Percentiles rank a stretch among this genome's conserved stretches.
These are phyloP conservation scores for Hypoxylon cercidicola DNA, from an alignment of 495 filamentous ascomycete genomes.

Conservation along the genomic window DNA sequence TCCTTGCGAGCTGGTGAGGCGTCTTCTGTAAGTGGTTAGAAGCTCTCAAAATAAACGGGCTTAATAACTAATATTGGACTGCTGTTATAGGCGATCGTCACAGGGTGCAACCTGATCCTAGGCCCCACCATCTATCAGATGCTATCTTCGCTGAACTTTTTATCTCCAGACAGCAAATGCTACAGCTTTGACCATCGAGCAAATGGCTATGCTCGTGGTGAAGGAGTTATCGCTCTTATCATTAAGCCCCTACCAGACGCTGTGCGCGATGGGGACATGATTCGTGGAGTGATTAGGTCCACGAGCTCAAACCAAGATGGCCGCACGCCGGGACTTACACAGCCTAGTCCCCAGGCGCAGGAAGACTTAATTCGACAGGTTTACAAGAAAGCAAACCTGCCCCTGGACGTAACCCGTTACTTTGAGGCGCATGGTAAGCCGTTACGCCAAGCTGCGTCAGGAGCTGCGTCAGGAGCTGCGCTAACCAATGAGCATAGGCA, in stretches of 20 bases:
- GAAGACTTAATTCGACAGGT: conserved; percentile 57
- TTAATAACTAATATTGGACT: background rate
- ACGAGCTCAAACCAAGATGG: conserved; percentile 66
- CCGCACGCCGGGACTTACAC: conserved; percentile 59
- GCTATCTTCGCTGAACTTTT: conserved; percentile 46
- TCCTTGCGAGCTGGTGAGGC: conserved; percentile 64
- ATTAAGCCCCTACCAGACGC: conserved; percentile 66
- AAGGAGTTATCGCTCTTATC: conserved; percentile 63
- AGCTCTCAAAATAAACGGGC: background rate
- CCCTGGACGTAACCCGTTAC: conserved; percentile 55
- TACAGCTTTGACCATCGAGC: conserved; percentile 67
- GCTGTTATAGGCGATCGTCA: conserved; percentile 56
- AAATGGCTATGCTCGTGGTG: conserved; percentile 70
- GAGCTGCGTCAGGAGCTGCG: background rate
- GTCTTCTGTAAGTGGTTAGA: conserved; percentile 26
- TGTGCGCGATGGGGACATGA: conserved; percentile 58
- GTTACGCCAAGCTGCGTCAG: too few relatives aligned
- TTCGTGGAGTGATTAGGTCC: conserved; percentile 68
- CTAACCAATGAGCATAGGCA: conserved; percentile 44
- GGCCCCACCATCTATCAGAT: conserved; percentile 51
- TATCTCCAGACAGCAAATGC: conserved; percentile 55
- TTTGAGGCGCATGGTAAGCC: conserved; percentile 55
- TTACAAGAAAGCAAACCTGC: conserved; percentile 58
- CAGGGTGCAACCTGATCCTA: conserved; percentile 60
- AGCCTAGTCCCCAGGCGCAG: conserved; percentile 62